Conservation (phyloP, 2,329 filamentous ascomycete species). For the Talaromyces rugulosus region DNA sequence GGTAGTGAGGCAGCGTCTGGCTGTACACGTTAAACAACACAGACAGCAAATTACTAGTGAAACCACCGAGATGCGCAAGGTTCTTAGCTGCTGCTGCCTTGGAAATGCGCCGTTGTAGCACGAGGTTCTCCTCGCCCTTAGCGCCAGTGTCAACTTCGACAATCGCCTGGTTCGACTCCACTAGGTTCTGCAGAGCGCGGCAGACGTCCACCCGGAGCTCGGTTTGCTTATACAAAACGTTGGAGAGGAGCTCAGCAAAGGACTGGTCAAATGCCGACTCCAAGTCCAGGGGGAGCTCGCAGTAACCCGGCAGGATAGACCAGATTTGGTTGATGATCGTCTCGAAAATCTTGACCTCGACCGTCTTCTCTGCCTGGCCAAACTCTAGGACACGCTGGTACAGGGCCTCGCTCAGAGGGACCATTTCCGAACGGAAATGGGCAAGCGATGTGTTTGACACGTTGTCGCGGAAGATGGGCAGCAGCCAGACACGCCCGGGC, state of each 20-base stretch:
- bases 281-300: constrained; percentile 81
- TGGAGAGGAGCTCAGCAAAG: constrained; percentile 87
- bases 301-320: constrained; percentile 91
- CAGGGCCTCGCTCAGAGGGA: constrained; percentile 84
- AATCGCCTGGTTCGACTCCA: constrained; percentile 88
- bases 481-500: constrained; percentile 86
- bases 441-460: constrained; percentile 81
- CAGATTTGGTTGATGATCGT: constrained; percentile 94
- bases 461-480: constrained; percentile 84
- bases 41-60: constrained; percentile 83
- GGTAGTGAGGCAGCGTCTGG: constrained; percentile 86
- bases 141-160: constrained; percentile 56
- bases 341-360: constrained; percentile 97
- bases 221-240: constrained; percentile 86
- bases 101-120: constrained; percentile 73
- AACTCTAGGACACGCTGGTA: constrained; percentile 86
- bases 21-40: constrained; percentile 99
- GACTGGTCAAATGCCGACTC: constrained; percentile 72
- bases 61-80: constrained; percentile 70
- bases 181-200: constrained; percentile 75
- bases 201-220: constrained; percentile 85
- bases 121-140: constrained; percentile 62
- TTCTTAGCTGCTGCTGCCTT: constrained; percentile 74
- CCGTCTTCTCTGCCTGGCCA: constrained; percentile 77
- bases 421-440: constrained; percentile 81